A percentile compares a stretch with the other conserved stretches of the same genome.
Evolutionary conservation across 345 rosid species (phyloP).

Genomic region (Lepidium aucheri): DNA sequence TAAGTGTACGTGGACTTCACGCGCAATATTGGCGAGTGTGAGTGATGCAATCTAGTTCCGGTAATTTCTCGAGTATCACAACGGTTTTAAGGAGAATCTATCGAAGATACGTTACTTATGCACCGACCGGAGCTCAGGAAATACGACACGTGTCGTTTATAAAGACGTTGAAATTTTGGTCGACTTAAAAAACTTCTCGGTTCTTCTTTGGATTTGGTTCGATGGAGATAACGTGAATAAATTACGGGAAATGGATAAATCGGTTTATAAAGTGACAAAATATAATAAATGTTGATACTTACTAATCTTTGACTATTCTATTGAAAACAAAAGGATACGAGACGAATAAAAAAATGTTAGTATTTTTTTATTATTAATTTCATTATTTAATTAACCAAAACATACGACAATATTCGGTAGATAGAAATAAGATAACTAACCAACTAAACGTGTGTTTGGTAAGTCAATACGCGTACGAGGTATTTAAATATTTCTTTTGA

Average conservation of each 20-base stretch:
- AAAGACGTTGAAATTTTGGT: neutral
- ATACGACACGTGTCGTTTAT: constrained; percentile 2
- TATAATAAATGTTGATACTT: constrained; percentile 21
- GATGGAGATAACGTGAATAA: constrained; percentile 11
- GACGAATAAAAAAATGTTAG: no score
- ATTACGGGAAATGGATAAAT: constrained; percentile 20
- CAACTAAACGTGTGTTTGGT: constrained; percentile 11
- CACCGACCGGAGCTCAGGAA: no score
- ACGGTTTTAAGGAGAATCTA: constrained; percentile 18
- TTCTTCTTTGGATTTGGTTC: neutral
- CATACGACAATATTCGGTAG: neutral
- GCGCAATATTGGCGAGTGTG: neutral
- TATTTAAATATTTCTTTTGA: neutral
- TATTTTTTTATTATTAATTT: neutral
- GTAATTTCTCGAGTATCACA: constrained; percentile 8
- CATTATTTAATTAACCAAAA: neutral
- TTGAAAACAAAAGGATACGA: neutral
- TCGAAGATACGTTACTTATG: constrained; percentile 18
- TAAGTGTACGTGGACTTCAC: neutral
- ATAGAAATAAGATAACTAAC: neutral
- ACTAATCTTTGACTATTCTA: constrained; percentile 11
- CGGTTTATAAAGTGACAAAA: constrained; percentile 12
- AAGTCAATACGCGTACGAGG: constrained; percentile 20
- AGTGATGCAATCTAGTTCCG: neutral
- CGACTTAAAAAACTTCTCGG: neutral